A percentile compares a stretch with the other conserved stretches of the same genome.
Evolutionary conservation across 2,329 filamentous ascomycete species (phyloP).

Genomic region (Beauveria varroae): DNA sequence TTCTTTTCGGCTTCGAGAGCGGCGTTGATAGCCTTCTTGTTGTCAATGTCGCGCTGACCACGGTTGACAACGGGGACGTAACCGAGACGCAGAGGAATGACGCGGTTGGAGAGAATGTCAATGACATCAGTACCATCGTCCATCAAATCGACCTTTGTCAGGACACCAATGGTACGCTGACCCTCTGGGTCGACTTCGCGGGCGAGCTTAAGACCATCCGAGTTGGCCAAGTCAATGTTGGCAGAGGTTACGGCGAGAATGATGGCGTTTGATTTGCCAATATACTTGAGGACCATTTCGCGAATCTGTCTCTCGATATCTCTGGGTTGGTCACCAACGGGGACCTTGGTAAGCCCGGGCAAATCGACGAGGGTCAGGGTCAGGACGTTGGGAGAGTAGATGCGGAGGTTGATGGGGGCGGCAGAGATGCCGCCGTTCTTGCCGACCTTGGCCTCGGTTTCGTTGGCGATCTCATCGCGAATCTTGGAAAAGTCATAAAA

Average conservation of each 20-base stretch:
- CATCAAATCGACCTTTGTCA: conserved; percentile 99
- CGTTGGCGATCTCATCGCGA: conserved; percentile 90
- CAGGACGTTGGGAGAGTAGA: conserved; percentile 97
- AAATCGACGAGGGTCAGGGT: conserved; percentile 95
- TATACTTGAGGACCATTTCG: conserved; percentile 98
- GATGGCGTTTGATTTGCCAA: conserved; percentile 96
- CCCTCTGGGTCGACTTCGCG: conserved; percentile 96
- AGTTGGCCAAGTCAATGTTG: conserved; percentile 97
- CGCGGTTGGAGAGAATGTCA: conserved; percentile 93
- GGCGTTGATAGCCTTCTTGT: conserved; percentile 87
- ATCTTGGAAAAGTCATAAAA: conserved; percentile 99
- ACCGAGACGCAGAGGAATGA: conserved; percentile 88
- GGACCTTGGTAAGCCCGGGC: conserved; percentile 92
- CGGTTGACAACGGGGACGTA: conserved; percentile 98
- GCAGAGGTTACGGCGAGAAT: conserved; percentile 93
- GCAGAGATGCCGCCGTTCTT: conserved; percentile 95
- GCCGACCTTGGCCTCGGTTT: conserved; percentile 95
- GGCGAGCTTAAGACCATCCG: conserved; percentile 91
- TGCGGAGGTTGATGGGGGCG: conserved; percentile 92
- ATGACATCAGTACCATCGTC: conserved; percentile 97
- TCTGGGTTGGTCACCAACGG: conserved; percentile 89
- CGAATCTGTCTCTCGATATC: conserved; percentile 95
- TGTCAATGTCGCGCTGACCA: conserved; percentile 96
- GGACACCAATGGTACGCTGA: conserved; percentile 93
- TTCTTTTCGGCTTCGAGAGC: conserved; percentile 91